These are phyloP conservation scores for Venturia effusa DNA, from an alignment of 2,329 filamentous ascomycete genomes.

Conservation along the genomic window DNA sequence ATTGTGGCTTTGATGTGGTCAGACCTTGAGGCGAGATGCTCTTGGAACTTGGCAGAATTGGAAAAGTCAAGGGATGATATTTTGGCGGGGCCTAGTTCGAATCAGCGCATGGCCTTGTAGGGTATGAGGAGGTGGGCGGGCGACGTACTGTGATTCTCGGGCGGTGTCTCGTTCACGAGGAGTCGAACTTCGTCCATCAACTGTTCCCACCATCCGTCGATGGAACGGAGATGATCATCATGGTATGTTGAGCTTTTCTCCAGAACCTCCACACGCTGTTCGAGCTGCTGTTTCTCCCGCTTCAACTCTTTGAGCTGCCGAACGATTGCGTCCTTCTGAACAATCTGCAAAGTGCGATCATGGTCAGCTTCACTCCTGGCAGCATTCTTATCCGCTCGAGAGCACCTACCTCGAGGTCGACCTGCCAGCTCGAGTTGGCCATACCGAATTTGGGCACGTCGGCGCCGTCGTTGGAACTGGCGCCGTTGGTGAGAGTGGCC, in stretches of 20 bases:
- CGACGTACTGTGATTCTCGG: slow-evolving; percentile 4
- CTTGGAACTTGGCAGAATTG: slow-evolving; percentile 55
- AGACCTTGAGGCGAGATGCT: slow-evolving; percentile 67
- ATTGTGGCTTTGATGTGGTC: slow-evolving; percentile 67
- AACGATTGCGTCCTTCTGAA: slow-evolving; percentile 77
- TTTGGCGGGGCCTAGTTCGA: slow-evolving; percentile 24
- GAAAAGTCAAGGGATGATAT: slow-evolving; percentile 42
- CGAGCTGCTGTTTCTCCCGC: slow-evolving; percentile 72
- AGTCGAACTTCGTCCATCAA: slow-evolving; percentile 36
- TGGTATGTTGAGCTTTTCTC: slow-evolving; percentile 70
- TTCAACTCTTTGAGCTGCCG: slow-evolving; percentile 98
- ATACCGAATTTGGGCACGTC: slow-evolving; percentile 11
- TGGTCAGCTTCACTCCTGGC: background rate
- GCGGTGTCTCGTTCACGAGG: background rate
- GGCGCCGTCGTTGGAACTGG: slow-evolving; percentile 2
- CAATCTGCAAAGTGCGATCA: background rate
- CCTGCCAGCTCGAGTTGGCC: slow-evolving; percentile 8
- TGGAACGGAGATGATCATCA: slow-evolving; percentile 81
- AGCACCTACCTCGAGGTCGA: slow-evolving; percentile 9
- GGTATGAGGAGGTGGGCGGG: slow-evolving; percentile 10
- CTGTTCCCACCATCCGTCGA: slow-evolving; percentile 93
- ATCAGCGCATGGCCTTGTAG: slow-evolving; percentile 19
- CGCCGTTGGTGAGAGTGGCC: slow-evolving; percentile 9
- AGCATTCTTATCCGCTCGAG: background rate
- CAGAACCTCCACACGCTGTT: slow-evolving; percentile 70